phyloP scores from a whole-genome alignment of 345 rosid genomes.

The Eucalyptus polyanthemos region DNA sequence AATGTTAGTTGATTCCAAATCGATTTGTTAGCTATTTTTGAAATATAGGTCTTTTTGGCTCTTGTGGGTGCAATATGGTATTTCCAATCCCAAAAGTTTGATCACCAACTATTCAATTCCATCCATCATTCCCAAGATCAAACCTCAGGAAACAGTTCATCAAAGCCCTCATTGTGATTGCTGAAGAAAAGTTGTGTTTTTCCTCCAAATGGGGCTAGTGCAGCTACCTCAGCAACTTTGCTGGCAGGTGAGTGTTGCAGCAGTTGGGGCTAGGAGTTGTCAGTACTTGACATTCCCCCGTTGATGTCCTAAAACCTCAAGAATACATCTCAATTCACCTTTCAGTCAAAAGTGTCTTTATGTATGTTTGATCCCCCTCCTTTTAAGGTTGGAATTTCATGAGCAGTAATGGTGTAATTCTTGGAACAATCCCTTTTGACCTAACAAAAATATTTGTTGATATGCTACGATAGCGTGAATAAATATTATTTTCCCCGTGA shows the following conservation, averaged over 20 bases:
- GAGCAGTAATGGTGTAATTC: background rate
- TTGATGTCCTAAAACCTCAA: background rate
- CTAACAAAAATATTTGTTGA: background rate
- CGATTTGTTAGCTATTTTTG: background rate
- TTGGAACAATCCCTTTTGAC: background rate
- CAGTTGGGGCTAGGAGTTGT: background rate
- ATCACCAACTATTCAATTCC: background rate
- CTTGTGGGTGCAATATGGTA: background rate
- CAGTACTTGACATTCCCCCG: background rate
- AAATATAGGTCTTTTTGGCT: background rate
- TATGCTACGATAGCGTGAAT: background rate
- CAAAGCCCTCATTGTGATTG: background rate
- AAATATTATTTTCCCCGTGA: fast-evolving
- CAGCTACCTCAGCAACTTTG: background rate
- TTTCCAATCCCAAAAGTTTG: background rate
- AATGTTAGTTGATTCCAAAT: background rate
- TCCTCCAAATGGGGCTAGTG: background rate
- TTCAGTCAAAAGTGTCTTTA: background rate
- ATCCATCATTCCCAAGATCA: background rate
- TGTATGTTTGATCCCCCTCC: background rate
- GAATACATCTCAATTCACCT: background rate
- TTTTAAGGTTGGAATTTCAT: background rate
- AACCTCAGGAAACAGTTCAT: background rate
- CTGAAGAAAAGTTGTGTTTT: background rate
- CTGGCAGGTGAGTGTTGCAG: background rate